These are phyloP conservation scores for Betula pendula DNA, from an alignment of 306 rosid genomes.

Conservation along the genomic window DNA sequence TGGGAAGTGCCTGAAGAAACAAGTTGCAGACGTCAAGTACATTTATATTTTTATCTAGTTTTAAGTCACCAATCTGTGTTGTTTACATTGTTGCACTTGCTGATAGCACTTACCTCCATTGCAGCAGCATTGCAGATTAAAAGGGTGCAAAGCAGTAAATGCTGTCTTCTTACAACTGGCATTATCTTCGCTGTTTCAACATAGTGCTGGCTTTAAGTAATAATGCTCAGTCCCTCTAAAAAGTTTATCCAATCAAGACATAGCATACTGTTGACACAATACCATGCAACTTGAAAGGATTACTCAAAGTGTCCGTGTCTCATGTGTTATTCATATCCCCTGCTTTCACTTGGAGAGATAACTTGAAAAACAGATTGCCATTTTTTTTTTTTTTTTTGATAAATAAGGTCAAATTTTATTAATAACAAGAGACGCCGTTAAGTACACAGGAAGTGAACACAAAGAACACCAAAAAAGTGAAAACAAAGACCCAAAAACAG, in stretches of 20 bases:
- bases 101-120: slow-evolving; percentile 68
- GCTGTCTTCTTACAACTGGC: slow-evolving; percentile 90
- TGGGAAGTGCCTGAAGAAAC: slow-evolving; percentile 77
- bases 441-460: too few relatives aligned
- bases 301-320: neutral
- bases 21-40: neutral
- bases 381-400: too few relatives aligned
- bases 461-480: too few relatives aligned
- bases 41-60: neutral
- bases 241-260: neutral
- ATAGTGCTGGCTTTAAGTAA: neutral
- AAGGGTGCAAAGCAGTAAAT: slow-evolving; percentile 78
- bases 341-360: neutral
- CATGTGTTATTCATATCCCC: neutral
- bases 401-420: too few relatives aligned
- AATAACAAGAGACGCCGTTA: too few relatives aligned
- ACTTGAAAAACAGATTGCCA: too few relatives aligned
- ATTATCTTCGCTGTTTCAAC: slow-evolving; percentile 71
- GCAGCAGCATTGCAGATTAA: slow-evolving; percentile 93
- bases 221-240: neutral
- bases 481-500: too few relatives aligned
- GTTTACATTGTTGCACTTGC: neutral
- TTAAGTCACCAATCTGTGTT: neutral
- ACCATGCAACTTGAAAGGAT: neutral
- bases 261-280: neutral